Base-by-base conservation (phyloP, 169 alveolate genomes). In the Blepharisma undulans region DNA sequence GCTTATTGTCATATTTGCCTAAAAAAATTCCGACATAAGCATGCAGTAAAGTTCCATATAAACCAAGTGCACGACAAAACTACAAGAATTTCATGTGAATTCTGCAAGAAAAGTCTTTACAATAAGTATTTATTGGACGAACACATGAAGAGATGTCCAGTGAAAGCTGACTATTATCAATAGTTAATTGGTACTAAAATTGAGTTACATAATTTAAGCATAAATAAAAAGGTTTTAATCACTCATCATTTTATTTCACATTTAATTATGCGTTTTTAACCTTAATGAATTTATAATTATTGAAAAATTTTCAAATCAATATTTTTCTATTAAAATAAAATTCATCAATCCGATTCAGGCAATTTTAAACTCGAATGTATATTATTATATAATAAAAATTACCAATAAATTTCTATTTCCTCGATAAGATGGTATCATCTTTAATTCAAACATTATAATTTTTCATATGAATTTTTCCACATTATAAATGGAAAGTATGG, bases 11-110 rank as follows among this genome's bases (percentile, higher is more conserved):
- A 34, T 19, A 33, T 84, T n/a, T 84, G 89, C n/a, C 27, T n/a
- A 22, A 84, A 84, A 84, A 32, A 36, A n/a, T 84, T 84, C n/a
- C 2, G 60, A 84, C 27, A 84, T 30, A 84, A 84, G 34, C 34
- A 84, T 59, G 89, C 89, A n/a, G 77, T 36, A 84, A 84, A 84
- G 34, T 33, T 60, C 89, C 89, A 84, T 60, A 60, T 84, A 19
- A 60, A n/a, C 77, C 48, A 84, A 84, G 74, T 84, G 27, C 89
- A 84, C 81, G 79, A 84, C 12, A 48, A 60, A 60, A 22, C 74
- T 22, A 60, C 89, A 22, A 32, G 78, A 59, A 84, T 84, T 22
- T 21, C 22, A n/a, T 84, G 89, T 84, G 89, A 32, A n/a, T 32
- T 60, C 89, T 84, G 89, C 48, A 32, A 22, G 22, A 84, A 84